phyloP scores from a whole-genome alignment of 306 rosid species.

The Crataegus laevigata region DNA sequence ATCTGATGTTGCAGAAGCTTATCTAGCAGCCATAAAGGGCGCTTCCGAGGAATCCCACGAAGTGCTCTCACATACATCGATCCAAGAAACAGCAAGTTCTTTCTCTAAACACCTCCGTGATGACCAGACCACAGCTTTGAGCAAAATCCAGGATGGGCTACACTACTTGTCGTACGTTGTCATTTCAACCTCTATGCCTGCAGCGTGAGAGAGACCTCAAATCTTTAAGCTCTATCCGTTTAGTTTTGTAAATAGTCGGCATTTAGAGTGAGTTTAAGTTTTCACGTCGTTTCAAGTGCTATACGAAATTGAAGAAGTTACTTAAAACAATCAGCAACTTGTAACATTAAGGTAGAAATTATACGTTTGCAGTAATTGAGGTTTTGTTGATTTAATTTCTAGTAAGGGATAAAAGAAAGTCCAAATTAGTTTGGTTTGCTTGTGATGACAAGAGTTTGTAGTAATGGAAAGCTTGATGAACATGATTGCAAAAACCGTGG shows the following conservation, averaged over 20 bases:
- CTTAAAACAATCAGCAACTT: neutral
- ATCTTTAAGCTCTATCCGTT: constrained; percentile 5
- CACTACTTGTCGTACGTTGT: constrained; percentile 70
- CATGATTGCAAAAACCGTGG: neutral
- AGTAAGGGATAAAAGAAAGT: too few relatives aligned
- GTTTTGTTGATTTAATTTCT: neutral
- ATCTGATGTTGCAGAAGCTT: constrained; percentile 81
- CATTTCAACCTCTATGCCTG: constrained; percentile 68
- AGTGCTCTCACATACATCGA: constrained; percentile 39
- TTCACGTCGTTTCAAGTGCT: neutral
- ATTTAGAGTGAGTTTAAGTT: neutral
- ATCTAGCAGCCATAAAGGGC: constrained; percentile 70
- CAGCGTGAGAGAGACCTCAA: constrained; percentile 38
- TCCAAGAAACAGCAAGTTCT: constrained; percentile 62
- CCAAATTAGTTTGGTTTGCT: too few relatives aligned
- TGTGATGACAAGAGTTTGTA: too few relatives aligned
- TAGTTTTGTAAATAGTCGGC: constrained; percentile 28
- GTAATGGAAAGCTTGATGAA: neutral
- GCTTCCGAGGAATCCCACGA: constrained; percentile 50
- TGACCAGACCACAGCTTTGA: constrained; percentile 67
- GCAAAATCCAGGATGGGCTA: constrained; percentile 81
- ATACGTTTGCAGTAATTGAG: neutral
- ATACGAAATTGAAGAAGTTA: constrained; percentile 6
- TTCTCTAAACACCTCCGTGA: constrained; percentile 54
- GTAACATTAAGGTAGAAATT: neutral